Base-by-base conservation (phyloP, 176 grass and related monocot genomes). In the Ensete ventricosum region DNA sequence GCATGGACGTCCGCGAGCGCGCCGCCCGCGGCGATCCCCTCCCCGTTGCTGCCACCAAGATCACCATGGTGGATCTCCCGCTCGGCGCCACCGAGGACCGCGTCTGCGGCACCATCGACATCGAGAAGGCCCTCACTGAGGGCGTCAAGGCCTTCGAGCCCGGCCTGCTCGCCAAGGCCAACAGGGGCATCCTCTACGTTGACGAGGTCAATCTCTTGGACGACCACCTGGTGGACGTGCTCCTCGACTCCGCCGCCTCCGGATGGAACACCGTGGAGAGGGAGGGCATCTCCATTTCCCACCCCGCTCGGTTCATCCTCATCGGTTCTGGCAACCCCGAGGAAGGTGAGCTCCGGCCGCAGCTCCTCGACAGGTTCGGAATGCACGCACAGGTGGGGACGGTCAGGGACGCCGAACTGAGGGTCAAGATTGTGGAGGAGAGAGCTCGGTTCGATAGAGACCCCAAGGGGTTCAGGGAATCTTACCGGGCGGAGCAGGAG, bases 71-170 rank as follows among this genome's bases (percentile, higher is more conserved):
- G n/a, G 95, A 99, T 71, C 88, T 99, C 53, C 95, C 95, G 8
- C 90, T 99, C 51, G 95, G 95, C 14, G 90, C 95, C 84, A 99
- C 95, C 4, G 95, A 99, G 77, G 95, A 99, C 75, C 79, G 95
- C 67, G 95, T 99, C 48, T 99, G 95, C 60, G 95, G 95, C 81
- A 99, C 95, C n/a, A 99, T 99, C n/a, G 95, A 99, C 83, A 99
- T 99, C 2, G 95, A 99, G 82, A 99, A 99, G 84, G 95, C 95
- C 8, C 91, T 99, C 59, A 94, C 95, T 0, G 95, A 99, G 55
- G 95, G 95, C n/a, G 90, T 99, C 81, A 99, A 99, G 86, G 95
- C 95, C 1, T 99, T 99, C 14, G 95, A 99, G 78, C 95, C 95
- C 0, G 95, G 95, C 8, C 58, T 99, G 75, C 90, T 99, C 5